Evolutionary conservation across 2,329 filamentous ascomycete genomes (phyloP).

Genomic region (Emmonsiellopsis sp.): DNA sequence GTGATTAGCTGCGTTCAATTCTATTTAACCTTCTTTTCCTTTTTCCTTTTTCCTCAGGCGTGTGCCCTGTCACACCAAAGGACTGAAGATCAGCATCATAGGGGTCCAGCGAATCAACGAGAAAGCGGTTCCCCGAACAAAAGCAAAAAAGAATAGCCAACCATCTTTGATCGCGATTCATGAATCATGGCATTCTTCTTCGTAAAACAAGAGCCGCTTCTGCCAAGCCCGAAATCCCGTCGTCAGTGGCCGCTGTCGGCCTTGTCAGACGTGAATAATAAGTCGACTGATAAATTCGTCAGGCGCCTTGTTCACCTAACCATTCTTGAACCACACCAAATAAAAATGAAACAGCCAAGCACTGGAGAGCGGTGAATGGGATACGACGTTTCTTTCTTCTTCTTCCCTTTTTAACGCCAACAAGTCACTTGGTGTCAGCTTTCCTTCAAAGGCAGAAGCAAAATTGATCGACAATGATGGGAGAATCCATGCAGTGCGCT

Average conservation of each 20-base stretch:
- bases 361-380: background rate
- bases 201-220: background rate
- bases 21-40: background rate
- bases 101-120: no score
- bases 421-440: background rate
- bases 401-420: background rate
- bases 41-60: background rate
- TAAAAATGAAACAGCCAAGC: background rate
- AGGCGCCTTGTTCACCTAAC: background rate
- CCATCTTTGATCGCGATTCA: no score
- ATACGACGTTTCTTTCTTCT: background rate
- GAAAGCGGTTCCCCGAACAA: background rate
- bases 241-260: background rate
- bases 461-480: no score
- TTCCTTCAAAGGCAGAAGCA: no score
- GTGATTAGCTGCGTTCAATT: background rate
- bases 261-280: background rate
- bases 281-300: background rate
- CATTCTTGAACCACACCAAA: background rate
- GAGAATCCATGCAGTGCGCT: no score
- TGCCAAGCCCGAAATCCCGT: background rate
- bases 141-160: background rate
- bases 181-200: no score
- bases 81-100: background rate
- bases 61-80: background rate